These are phyloP conservation scores for Boletus semigastroideus DNA, from an alignment of 1,284 basidiomycete species.

Conservation along the genomic window DNA sequence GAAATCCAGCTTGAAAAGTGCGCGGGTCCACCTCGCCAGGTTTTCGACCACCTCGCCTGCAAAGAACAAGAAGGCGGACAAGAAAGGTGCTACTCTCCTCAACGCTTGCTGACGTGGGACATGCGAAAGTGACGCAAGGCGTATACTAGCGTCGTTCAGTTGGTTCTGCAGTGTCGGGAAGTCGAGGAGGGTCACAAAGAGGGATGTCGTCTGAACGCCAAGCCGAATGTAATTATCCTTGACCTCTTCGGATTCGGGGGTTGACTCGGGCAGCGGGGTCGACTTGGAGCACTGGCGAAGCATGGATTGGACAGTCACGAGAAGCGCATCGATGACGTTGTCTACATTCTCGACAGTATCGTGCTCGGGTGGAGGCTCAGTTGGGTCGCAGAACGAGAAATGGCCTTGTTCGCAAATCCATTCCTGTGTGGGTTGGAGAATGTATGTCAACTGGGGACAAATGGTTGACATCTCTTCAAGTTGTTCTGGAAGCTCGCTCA, in stretches of 20 bases:
- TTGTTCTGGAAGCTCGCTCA: conserved; percentile 23
- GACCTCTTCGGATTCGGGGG: conserved; percentile 8
- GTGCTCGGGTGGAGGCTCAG: not conserved
- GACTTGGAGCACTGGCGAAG: conserved; percentile 40
- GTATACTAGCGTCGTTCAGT: conserved; percentile 32
- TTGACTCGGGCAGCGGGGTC: conserved; percentile 5
- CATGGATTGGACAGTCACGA: conserved; percentile 64
- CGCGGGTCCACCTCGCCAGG: conserved; percentile 68
- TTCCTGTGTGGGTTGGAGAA: conserved; percentile 26
- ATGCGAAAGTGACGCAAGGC: conserved; percentile 33
- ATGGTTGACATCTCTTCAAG: conserved; percentile 28
- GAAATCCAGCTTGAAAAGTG: conserved; percentile 84
- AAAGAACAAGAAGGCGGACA: conserved; percentile 56
- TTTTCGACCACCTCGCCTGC: conserved; percentile 53
- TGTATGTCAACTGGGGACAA: conserved; percentile 32
- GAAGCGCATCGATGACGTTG: conserved; percentile 57
- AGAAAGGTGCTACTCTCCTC: conserved; percentile 62
- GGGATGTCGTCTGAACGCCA: conserved; percentile 36
- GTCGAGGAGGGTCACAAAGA: conserved; percentile 46
- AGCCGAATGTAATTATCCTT: conserved; percentile 44
- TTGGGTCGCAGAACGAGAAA: conserved; percentile 24
- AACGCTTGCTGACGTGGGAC: conserved; percentile 27
- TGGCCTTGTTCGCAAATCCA: conserved; percentile 33
- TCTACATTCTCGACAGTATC: conserved; percentile 19
- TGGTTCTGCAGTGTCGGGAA: conserved; percentile 40